phyloP scores from a whole-genome alignment of 805 yeast genomes.

The Hanseniaspora meyeri region DNA sequence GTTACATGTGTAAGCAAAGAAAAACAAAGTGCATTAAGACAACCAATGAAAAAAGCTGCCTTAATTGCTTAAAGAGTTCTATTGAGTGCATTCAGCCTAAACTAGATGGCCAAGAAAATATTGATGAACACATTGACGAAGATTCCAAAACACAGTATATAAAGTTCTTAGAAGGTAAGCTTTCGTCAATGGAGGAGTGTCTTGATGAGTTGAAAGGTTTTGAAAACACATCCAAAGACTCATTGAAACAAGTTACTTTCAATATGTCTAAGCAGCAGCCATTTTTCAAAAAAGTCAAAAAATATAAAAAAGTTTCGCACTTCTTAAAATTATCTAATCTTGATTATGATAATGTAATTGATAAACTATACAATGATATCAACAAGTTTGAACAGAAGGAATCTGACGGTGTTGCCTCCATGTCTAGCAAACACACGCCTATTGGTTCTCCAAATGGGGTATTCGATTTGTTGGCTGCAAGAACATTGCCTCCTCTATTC shows the following conservation, averaged over 20 bases:
- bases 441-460: conserved; percentile 13
- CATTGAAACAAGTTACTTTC: conserved; percentile 14
- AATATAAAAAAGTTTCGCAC: conserved; percentile 32
- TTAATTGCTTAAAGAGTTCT: conserved; percentile 54
- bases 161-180: conserved; percentile 41
- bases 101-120: neutral
- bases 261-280: conserved; percentile 20
- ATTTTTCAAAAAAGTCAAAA: conserved; percentile 24
- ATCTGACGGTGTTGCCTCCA: neutral
- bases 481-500: conserved; percentile 14
- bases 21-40: conserved; percentile 58
- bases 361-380: neutral
- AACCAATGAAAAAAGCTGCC: conserved; percentile 40
- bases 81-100: conserved; percentile 49
- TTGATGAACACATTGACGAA: conserved; percentile 23
- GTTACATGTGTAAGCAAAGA: conserved; percentile 43
- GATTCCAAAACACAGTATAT: conserved; percentile 45
- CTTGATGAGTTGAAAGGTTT: conserved; percentile 27
- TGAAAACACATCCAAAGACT: conserved; percentile 14
- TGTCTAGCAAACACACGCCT: neutral
- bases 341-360: conserved; percentile 7
- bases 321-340: conserved; percentile 19
- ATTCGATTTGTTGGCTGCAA: conserved; percentile 10
- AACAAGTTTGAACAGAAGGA: neutral
- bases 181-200: conserved; percentile 39